These are phyloP conservation scores for Syzygium jambos DNA, from an alignment of 345 rosid genomes.

Conservation along the genomic window DNA sequence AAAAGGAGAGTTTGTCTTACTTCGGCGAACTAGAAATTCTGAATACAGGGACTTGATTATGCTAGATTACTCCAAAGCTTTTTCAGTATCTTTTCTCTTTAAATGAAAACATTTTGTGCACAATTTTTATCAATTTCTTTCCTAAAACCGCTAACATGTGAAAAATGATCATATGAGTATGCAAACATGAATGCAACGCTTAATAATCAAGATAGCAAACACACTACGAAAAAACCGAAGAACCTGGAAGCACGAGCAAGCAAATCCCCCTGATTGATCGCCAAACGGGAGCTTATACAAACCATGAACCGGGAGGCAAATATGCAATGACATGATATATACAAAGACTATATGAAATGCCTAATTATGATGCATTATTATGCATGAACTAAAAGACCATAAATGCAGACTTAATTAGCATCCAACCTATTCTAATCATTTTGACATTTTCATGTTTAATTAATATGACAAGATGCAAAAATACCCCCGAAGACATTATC, in stretches of 20 bases:
- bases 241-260: neutral
- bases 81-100: neutral
- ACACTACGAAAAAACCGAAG: neutral
- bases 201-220: neutral
- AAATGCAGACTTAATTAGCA: neutral
- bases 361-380: neutral
- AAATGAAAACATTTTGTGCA: neutral
- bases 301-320: neutral
- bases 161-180: neutral
- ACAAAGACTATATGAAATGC: neutral
- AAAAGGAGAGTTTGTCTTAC: neutral
- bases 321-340: accelerated
- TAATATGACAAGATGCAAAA: neutral
- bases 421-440: neutral
- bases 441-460: neutral
- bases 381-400: neutral
- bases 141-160: neutral
- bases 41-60: neutral
- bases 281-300: neutral
- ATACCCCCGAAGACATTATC: neutral
- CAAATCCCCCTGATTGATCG: neutral
- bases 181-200: neutral
- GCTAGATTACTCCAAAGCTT: neutral
- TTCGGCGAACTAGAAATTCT: neutral
- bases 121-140: neutral